Conservation (phyloP, 352 stramenopile genomes). For the Phytophthora tentaculata region DNA sequence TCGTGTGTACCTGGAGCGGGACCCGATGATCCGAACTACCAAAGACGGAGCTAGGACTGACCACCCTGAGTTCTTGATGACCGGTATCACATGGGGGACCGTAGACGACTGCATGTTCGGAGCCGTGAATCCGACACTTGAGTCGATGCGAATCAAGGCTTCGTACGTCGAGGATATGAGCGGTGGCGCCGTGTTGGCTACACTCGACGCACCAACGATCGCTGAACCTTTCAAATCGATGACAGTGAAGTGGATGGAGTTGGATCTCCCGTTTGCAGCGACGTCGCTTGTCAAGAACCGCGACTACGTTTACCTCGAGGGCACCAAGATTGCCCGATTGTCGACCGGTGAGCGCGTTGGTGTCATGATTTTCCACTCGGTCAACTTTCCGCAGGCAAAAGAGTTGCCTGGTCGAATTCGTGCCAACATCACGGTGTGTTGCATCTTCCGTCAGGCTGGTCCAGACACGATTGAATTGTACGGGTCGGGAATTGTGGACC, state of each 20-base stretch:
- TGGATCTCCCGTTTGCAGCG: conserved; percentile 35
- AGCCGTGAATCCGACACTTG: conserved; percentile 38
- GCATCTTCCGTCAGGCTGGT: conserved; percentile 55
- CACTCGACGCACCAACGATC: background rate
- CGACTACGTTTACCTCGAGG: conserved; percentile 57
- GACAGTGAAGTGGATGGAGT: conserved; percentile 44
- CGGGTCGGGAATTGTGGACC: conserved; percentile 11
- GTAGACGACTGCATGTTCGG: conserved; percentile 57
- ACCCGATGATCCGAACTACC: conserved; percentile 17
- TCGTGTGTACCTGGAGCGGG: conserved; percentile 35
- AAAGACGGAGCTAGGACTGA: conserved; percentile 7
- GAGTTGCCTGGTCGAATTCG: conserved; percentile 43
- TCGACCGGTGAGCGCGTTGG: conserved; percentile 46
- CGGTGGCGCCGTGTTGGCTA: background rate
- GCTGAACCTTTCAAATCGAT: conserved; percentile 17
- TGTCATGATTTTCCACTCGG: conserved; percentile 58
- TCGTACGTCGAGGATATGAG: background rate
- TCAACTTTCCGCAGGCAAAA: conserved; percentile 48
- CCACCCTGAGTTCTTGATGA: conserved; percentile 37
- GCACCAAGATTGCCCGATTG: conserved; percentile 40
- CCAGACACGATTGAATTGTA: conserved; percentile 51
- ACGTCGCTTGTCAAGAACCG: conserved; percentile 42
- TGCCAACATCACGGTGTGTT: conserved; percentile 56
- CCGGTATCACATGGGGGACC: conserved; percentile 41
- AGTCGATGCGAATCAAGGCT: conserved; percentile 38